Evolutionary conservation across 225 moss, liverwort and hornwort species (phyloP).

Genomic region (Antitrichia curtipendula): DNA sequence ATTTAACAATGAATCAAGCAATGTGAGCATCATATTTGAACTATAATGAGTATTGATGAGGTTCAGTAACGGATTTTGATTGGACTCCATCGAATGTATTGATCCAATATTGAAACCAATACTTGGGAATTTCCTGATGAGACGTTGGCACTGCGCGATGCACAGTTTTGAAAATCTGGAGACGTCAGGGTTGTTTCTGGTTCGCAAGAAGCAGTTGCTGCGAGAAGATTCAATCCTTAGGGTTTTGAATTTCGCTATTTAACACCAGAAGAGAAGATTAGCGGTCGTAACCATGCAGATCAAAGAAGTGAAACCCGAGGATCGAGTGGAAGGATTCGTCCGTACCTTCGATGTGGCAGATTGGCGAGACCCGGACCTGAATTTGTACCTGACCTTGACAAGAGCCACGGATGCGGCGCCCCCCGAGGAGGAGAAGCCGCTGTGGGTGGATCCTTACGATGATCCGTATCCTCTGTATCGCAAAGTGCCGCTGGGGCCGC

Average conservation of each 20-base stretch:
- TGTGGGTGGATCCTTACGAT: constrained; percentile 14
- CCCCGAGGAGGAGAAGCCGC: background rate
- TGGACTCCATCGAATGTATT: background rate
- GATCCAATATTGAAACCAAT: background rate
- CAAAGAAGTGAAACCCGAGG: background rate
- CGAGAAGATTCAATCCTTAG: background rate
- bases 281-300: background rate
- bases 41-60: background rate
- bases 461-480: constrained; percentile 23
- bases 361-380: constrained; percentile 9
- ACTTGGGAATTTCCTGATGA: background rate
- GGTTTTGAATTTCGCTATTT: background rate
- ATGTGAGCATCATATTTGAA: background rate
- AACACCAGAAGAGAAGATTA: background rate
- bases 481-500: background rate
- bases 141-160: background rate
- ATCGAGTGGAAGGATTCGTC: constrained; percentile 15
- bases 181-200: background rate
- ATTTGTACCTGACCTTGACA: constrained; percentile 22
- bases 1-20: background rate
- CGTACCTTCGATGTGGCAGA: background rate
- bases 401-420: constrained; percentile 12
- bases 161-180: background rate
- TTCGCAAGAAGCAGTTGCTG: background rate
- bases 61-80: background rate